phyloP scores from a whole-genome alignment of 768 basidiomycete genomes.

The Lanmaoa pseudosensibilis region DNA sequence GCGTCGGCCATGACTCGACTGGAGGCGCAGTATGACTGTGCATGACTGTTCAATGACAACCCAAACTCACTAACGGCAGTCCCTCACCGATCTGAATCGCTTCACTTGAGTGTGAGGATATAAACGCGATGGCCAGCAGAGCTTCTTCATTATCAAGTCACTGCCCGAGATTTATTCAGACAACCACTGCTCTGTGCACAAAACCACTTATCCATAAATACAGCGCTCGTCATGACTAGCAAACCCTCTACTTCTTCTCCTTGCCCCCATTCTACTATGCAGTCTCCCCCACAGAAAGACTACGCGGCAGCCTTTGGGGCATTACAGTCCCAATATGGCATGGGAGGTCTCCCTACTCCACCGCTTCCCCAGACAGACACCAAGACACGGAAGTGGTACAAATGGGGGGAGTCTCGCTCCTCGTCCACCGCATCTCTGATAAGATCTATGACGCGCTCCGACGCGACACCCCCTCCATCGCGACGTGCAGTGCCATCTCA shows the following conservation, averaged over 20 bases:
- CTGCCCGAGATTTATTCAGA: not conserved
- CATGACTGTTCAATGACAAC: not conserved
- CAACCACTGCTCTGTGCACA: not conserved
- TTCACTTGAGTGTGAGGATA: not conserved
- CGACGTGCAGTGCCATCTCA: not conserved
- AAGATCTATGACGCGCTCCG: not conserved
- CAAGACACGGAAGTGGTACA: conserved; percentile 21
- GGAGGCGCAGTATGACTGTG: conserved; percentile 1
- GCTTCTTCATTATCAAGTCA: not conserved
- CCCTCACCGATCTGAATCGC: not conserved
- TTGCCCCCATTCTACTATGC: not conserved
- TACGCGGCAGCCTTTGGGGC: conserved; percentile 23
- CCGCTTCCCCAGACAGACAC: not conserved
- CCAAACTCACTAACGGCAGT: not conserved
- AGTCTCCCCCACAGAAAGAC: conserved; percentile 19
- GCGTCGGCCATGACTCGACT: not conserved
- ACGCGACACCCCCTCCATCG: not conserved
- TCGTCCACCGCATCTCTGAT: conserved; percentile 21
- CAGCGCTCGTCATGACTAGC: not conserved
- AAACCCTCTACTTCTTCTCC: not conserved
- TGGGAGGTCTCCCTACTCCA: conserved; percentile 8
- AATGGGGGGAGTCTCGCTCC: conserved; percentile 10
- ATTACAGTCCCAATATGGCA: conserved; percentile 24
- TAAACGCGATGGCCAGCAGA: not conserved
- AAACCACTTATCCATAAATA: not conserved